Evolutionary conservation across 176 grass and related monocot genomes (phyloP), one percentile per base, ranked within the genome.

Genomic region (Pharus latifolius): DNA sequence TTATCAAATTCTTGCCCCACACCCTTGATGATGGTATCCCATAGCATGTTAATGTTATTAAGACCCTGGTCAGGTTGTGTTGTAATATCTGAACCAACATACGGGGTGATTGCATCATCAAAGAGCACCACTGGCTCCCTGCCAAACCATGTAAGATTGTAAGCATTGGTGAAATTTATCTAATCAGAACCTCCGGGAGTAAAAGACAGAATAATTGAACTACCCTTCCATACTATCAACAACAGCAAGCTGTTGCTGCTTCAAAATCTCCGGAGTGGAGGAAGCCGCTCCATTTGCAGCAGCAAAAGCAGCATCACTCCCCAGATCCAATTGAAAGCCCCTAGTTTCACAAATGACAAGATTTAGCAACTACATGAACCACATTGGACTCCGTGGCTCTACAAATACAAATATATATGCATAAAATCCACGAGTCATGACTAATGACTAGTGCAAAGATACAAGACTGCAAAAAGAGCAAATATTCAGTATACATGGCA

Each of bases 1-100:
- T 92, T 97, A 78, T 92, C 89, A 85, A 97, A 97, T 82, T 92
- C 94, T 78, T 98, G 94, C 45, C 89, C 94, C 24, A 98, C 89
- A 67, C 94, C 94, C 44, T 83, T 92, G 55, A 92, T 92, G 60
- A 92, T 84, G 15, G 41, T 70, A 80, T 81, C 89, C 89, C 89
- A 92, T 56, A 77, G 68, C 29, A 80, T 55, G 37, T 52, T 30
- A 38, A 69, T 37, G 67, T 48, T 74, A 22, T 73, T 27, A 74
- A 69, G 76, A 35, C 47, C 75, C 63, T 68, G 82, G 0, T 56
- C 44, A 68, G 76, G 76, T 47, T 85, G 75, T 72, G 56, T 49
- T 29, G 70, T 79, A 37, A 85, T 74, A 60, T 85, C 82, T 52
- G 82, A 84, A 52, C 67, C 75, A 74, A 79, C 53, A 74, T 79